Conservation (phyloP, 1,284 basidiomycete genomes). For the Tranzscheliella williamsii region DNA sequence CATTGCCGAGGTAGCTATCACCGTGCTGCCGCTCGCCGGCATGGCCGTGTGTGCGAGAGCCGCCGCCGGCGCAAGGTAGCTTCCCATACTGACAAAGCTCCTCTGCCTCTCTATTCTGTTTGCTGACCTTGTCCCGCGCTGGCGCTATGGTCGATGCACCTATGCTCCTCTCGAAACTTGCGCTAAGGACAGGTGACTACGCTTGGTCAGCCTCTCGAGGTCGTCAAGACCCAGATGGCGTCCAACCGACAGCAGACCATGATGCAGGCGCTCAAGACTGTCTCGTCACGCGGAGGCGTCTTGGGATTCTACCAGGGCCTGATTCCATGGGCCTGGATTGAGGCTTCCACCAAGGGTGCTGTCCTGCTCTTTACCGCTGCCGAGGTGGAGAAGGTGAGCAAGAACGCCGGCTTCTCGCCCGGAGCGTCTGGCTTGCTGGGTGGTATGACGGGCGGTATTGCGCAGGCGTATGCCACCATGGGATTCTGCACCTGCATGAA, state of each 20-base stretch:
- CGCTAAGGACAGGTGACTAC: conserved; percentile 85
- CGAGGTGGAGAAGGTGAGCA: conserved; percentile 79
- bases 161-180: too few relatives aligned
- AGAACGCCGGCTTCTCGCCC: conserved; percentile 74
- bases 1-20: conserved; percentile 86
- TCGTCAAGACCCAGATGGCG: conserved; percentile 78
- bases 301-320: conserved; percentile 96
- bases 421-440: conserved; percentile 86
- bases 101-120: not conserved
- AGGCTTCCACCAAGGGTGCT: conserved; percentile 96
- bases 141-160: too few relatives aligned
- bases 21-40: too few relatives aligned
- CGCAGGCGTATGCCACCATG: conserved; percentile 99
- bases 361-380: conserved; percentile 94
- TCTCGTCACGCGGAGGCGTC: conserved; percentile 89
- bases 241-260: conserved; percentile 74
- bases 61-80: not conserved
- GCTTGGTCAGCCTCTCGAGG: conserved; percentile 95
- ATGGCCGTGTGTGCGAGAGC: too few relatives aligned
- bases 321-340: conserved; percentile 99
- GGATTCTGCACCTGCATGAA: conserved; percentile 80
- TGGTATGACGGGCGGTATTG: conserved; percentile 96
- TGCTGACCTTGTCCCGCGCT: too few relatives aligned
- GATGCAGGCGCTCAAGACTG: conserved; percentile 79
- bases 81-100: too few relatives aligned